These are phyloP conservation scores for Medicago truncatula DNA, from an alignment of 306 rosid species.

Conservation along the genomic window MtrunA17r5.0-ANR NC_053042.1:19281001-19281500, in stretches of 20 bases:
- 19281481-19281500: conserved; percentile 92
- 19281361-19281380: conserved; percentile 81
- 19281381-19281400: conserved; percentile 82
- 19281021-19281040: no score
- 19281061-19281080: conserved; percentile 10
- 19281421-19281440: conserved; percentile 75
- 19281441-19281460: conserved; percentile 72
- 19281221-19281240: conserved; percentile 12
- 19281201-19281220: conserved; percentile 14
- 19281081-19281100: conserved; percentile 3
- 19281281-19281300: conserved; percentile 74
- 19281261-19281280: conserved; percentile 75
- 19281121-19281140: conserved; percentile 7
- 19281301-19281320: conserved; percentile 75
- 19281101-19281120: conserved; percentile 25
- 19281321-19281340: conserved; percentile 94
- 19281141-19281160: conserved; percentile 15
- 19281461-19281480: conserved; percentile 95
- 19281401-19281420: conserved; percentile 74
- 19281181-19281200: conserved; percentile 18
- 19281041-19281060: conserved; percentile 4
- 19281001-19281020: conserved; percentile 14
- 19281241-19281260: conserved; percentile 65
- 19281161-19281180: neutral
- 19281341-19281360: conserved; percentile 81